These are phyloP conservation scores for Lactarius evosmus DNA, from an alignment of 768 basidiomycete genomes.

Conservation along the genomic window DNA sequence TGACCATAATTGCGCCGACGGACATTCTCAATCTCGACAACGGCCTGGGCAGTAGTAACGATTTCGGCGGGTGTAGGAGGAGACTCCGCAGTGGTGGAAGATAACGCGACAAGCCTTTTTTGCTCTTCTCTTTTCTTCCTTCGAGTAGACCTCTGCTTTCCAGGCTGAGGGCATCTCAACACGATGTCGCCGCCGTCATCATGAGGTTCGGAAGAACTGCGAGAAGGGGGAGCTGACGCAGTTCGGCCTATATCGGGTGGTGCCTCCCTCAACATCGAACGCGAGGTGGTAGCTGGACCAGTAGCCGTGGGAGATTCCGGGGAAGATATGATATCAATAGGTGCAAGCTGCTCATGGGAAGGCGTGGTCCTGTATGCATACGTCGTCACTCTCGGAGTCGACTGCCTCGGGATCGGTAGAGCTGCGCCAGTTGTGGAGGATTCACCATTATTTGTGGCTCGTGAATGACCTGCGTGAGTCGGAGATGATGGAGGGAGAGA, in stretches of 20 bases:
- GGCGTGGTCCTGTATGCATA: slow-evolving; percentile 13
- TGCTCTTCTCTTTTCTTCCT: slow-evolving; percentile 9
- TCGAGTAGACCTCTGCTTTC: slow-evolving; percentile 4
- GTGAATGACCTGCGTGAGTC: neutral
- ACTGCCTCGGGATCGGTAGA: neutral
- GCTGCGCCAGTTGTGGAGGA: neutral
- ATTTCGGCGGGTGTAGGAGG: neutral
- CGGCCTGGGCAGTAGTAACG: neutral
- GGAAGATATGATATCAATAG: neutral
- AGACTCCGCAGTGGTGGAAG: neutral
- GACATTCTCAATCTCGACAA: neutral
- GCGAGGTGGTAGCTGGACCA: neutral
- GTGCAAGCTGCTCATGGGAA: neutral
- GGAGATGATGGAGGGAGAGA: neutral
- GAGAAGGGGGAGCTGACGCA: neutral
- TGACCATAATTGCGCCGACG: neutral
- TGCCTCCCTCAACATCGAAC: neutral
- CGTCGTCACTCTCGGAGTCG: neutral
- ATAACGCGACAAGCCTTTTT: neutral
- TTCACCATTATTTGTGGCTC: neutral
- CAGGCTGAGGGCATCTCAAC: neutral
- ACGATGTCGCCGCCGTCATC: neutral
- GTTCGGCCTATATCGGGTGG: neutral
- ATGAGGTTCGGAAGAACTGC: neutral
- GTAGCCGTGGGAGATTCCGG: neutral